Conservation (phyloP, 148 eudicot species). For the Simmondsia chinensis region DNA sequence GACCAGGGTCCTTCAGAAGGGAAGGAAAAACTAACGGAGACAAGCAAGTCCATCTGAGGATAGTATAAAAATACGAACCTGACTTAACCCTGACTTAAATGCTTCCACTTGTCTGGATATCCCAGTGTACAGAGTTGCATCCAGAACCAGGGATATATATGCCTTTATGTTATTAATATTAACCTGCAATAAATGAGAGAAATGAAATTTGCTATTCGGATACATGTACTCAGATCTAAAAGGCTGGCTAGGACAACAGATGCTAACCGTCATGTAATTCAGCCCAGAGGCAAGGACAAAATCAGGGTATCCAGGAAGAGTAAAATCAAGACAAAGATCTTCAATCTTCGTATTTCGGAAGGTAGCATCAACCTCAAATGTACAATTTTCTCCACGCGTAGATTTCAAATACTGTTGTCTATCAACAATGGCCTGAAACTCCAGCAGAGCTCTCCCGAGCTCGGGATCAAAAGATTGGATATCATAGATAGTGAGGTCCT, state of each 20-base stretch:
- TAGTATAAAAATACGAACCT: slow-evolving; percentile 31
- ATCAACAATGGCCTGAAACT: slow-evolving; percentile 73
- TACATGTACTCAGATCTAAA: not conserved
- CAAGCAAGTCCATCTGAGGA: not conserved
- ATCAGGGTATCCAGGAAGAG: slow-evolving; percentile 94
- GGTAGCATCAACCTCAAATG: slow-evolving; percentile 17
- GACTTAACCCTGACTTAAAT: slow-evolving; percentile 79
- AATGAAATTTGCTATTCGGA: not conserved
- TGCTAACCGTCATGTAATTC: slow-evolving; percentile 49
- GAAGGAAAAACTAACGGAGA: not conserved
- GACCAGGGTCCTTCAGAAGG: not conserved
- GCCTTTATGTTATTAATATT: slow-evolving; percentile 59
- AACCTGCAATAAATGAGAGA: slow-evolving; percentile 37
- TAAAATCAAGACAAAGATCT: slow-evolving; percentile 82
- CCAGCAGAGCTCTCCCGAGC: slow-evolving; percentile 59
- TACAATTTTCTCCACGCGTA: slow-evolving; percentile 15
- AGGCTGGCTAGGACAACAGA: slow-evolving; percentile 3
- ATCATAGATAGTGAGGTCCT: slow-evolving; percentile 84
- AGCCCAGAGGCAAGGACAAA: slow-evolving; percentile 34
- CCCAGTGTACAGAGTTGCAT: slow-evolving; percentile 80
- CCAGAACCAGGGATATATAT: slow-evolving; percentile 57
- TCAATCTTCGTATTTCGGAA: slow-evolving; percentile 55
- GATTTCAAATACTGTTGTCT: slow-evolving; percentile 36
- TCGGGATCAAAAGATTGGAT: slow-evolving; percentile 82
- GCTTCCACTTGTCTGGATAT: slow-evolving; percentile 84